Conservation (phyloP, 352 stramenopile species). For the Elongisporangium anandrum region DNA sequence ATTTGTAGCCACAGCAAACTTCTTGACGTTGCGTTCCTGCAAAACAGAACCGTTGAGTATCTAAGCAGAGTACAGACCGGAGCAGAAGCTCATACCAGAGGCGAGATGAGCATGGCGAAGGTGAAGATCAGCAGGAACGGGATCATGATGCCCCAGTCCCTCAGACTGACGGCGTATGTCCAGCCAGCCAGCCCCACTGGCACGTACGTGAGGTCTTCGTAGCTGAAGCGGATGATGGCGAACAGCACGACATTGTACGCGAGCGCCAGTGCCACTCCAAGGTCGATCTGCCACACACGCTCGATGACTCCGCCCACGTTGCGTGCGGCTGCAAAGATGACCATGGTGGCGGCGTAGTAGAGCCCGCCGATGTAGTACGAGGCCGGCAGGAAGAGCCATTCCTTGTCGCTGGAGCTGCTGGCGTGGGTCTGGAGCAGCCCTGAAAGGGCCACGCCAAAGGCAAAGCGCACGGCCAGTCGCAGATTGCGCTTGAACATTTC, state of each 20-base stretch:
- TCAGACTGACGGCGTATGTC: slow-evolving; percentile 62
- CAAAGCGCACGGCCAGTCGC: slow-evolving; percentile 35
- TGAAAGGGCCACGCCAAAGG: slow-evolving; percentile 54
- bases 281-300: slow-evolving; percentile 70
- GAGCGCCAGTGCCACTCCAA: slow-evolving; percentile 63
- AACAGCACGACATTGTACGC: slow-evolving; percentile 75
- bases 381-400: slow-evolving; percentile 44
- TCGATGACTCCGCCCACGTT: slow-evolving; percentile 59
- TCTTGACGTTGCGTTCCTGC: slow-evolving; percentile 65
- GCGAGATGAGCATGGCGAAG: slow-evolving; percentile 50
- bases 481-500: slow-evolving; percentile 35
- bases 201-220: slow-evolving; percentile 37
- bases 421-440: slow-evolving; percentile 48
- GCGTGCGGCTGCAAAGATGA: slow-evolving; percentile 56
- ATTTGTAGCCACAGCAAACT: slow-evolving; percentile 73
- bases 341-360: slow-evolving; percentile 59
- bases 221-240: slow-evolving; percentile 39
- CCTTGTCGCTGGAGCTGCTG: slow-evolving; percentile 13
- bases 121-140: slow-evolving; percentile 65
- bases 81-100: slow-evolving; percentile 31
- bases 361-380: slow-evolving; percentile 65
- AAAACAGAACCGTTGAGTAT: slow-evolving; percentile 1
- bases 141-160: slow-evolving; percentile 51
- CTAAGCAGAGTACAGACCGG: slow-evolving; percentile 8
- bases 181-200: slow-evolving; percentile 43